These are phyloP conservation scores for Apodospora peruviana DNA, from an alignment of 495 filamentous ascomycete species.

Conservation along the genomic window DNA sequence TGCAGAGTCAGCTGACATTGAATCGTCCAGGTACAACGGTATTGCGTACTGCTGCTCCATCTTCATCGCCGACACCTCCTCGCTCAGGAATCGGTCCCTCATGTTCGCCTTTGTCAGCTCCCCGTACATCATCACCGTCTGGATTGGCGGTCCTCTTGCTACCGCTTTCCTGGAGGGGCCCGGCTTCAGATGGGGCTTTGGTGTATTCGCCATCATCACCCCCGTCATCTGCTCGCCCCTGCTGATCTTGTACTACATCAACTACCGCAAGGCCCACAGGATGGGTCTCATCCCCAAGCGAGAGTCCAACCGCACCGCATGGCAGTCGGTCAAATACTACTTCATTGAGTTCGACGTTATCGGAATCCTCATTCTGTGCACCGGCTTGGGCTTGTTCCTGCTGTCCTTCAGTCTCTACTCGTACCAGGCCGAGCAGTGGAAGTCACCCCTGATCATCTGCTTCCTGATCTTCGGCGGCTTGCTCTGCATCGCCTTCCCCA, in stretches of 20 bases:
- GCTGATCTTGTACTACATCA: constrained; percentile 48
- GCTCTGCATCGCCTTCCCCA: constrained; percentile 37
- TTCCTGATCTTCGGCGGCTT: constrained; percentile 48
- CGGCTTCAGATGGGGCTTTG: constrained; percentile 61
- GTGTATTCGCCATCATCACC: constrained; percentile 54
- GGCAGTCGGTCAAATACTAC: constrained; percentile 49
- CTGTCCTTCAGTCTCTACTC: constrained; percentile 49
- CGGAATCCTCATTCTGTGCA: constrained; percentile 39
- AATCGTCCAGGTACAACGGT: constrained; percentile 42
- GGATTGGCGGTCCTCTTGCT: constrained; percentile 42
- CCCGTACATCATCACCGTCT: constrained; percentile 61
- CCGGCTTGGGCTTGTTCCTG: constrained; percentile 35
- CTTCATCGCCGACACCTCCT: constrained; percentile 63
- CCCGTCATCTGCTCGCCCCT: constrained; percentile 53
- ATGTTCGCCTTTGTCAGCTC: constrained; percentile 58
- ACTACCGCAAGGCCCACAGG: constrained; percentile 54
- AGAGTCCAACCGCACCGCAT: constrained; percentile 40
- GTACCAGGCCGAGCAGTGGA: constrained; percentile 45
- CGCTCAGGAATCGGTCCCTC: constrained; percentile 56
- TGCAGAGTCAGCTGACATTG: constrained; percentile 9
- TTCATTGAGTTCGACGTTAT: constrained; percentile 48
- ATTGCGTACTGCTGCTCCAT: constrained; percentile 53
- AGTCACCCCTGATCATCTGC: constrained; percentile 46
- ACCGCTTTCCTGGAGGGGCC: constrained; percentile 37
- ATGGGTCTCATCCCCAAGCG: constrained; percentile 43